These are phyloP conservation scores for Rubroshorea leprosula DNA, from an alignment of 345 rosid genomes.

Conservation along the genomic window DNA sequence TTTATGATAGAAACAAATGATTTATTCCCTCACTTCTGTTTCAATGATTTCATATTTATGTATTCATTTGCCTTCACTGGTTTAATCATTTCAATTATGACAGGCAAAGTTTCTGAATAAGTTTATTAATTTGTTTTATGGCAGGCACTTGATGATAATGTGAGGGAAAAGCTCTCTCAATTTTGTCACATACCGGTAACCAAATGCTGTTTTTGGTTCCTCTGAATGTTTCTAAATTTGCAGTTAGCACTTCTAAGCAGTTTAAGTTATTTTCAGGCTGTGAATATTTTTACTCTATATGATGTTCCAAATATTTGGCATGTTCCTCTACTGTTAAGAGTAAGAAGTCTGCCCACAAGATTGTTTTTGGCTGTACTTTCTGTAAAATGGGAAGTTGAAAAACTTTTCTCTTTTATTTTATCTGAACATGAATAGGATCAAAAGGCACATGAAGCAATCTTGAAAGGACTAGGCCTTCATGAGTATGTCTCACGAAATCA, in stretches of 20 bases:
- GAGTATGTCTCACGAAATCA: slow-evolving; percentile 33
- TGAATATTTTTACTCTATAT: slow-evolving; percentile 66
- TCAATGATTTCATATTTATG: slow-evolving; percentile 83
- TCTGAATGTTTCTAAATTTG: too few species aligned
- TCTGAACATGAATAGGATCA: slow-evolving; percentile 56
- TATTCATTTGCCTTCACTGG: slow-evolving; percentile 70
- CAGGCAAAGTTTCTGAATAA: too few species aligned
- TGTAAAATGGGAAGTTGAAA: background rate
- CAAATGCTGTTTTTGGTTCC: too few species aligned
- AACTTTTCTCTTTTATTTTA: slow-evolving; percentile 2
- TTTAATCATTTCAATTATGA: slow-evolving; percentile 97
- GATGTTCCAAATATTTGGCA: slow-evolving; percentile 99
- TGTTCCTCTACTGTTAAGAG: slow-evolving; percentile 80
- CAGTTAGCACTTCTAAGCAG: slow-evolving; percentile 21
- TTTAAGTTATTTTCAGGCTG: slow-evolving; percentile 34
- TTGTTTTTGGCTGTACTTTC: slow-evolving; percentile 1
- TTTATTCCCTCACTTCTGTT: slow-evolving; percentile 26
- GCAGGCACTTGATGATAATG: slow-evolving; percentile 85
- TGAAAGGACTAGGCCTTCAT: slow-evolving; percentile 61
- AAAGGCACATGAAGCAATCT: slow-evolving; percentile 88
- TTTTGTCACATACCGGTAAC: slow-evolving; percentile 96
- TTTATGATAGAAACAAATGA: too few species aligned
- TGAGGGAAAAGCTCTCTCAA: slow-evolving; percentile 77
- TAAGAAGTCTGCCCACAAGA: slow-evolving; percentile 26
- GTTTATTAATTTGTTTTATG: slow-evolving; percentile 15